Conservation (phyloP, 2,329 filamentous ascomycete genomes). For the Talaromyces sp. region DNA sequence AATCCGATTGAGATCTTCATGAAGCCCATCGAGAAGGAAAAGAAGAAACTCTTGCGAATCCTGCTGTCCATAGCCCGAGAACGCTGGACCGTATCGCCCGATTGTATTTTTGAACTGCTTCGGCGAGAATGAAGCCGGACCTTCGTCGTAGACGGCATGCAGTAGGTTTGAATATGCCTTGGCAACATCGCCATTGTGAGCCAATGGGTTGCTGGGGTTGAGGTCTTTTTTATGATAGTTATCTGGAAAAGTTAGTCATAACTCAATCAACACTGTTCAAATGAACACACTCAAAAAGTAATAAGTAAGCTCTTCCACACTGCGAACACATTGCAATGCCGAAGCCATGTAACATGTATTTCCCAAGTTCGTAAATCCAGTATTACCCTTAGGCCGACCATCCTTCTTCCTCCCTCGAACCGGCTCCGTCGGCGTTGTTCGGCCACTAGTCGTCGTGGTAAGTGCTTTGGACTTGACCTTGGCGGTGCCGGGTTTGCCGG, state of each 20-base stretch:
- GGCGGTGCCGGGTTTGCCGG: constrained; percentile 25
- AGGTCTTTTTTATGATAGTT: constrained; percentile 71
- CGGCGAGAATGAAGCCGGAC: constrained; percentile 65
- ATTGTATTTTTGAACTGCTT: constrained; percentile 76
- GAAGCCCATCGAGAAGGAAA: constrained; percentile 86
- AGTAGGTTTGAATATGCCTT: constrained; percentile 72
- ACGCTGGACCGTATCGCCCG: constrained; percentile 73
- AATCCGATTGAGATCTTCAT: constrained; percentile 91
- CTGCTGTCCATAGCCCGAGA: constrained; percentile 92
- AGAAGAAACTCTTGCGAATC: constrained; percentile 96
- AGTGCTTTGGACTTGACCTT: constrained; percentile 34
- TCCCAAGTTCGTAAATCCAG: constrained; percentile 82
- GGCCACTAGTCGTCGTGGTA: constrained; percentile 51
- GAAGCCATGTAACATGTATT: constrained; percentile 99
- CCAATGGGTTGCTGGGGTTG: constrained; percentile 78
- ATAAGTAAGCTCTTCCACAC: constrained; percentile 84
- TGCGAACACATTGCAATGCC: constrained; percentile 87
- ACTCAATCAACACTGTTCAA: background rate
- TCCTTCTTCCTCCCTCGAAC: constrained; percentile 65
- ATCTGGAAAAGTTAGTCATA: constrained; percentile 27
- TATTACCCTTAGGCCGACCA: constrained; percentile 66
- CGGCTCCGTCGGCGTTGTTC: constrained; percentile 63
- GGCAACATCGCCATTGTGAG: constrained; percentile 81
- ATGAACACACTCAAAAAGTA: constrained; percentile 65
- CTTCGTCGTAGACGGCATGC: constrained; percentile 69